phyloP scores from a whole-genome alignment of 2,329 filamentous ascomycete genomes.

The Trichoderma asperellum region DNA sequence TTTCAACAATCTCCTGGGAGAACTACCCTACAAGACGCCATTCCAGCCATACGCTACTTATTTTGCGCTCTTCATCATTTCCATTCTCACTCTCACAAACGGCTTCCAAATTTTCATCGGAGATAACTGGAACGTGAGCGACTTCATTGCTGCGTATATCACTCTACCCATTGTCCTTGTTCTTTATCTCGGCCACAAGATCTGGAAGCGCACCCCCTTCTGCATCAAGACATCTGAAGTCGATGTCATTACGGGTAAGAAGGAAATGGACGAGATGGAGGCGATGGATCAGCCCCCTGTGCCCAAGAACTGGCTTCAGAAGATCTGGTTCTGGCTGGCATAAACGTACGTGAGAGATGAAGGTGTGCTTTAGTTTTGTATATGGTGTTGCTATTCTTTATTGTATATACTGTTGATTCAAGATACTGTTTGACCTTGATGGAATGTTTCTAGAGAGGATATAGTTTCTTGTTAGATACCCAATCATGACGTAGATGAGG shows the following conservation, averaged over 20 bases:
- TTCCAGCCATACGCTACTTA: constrained; percentile 68
- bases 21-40: constrained; percentile 56
- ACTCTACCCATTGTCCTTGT: constrained; percentile 64
- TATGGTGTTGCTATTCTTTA: not conserved
- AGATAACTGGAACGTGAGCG: constrained; percentile 61
- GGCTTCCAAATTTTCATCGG: constrained; percentile 77
- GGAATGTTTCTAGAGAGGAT: not conserved
- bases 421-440: not conserved
- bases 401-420: constrained; percentile 10
- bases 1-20: constrained; percentile 54
- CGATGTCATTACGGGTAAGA: constrained; percentile 61
- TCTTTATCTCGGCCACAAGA: constrained; percentile 66
- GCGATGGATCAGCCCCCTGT: constrained; percentile 52
- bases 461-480: not conserved
- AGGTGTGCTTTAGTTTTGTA: not conserved
- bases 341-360: constrained; percentile 33
- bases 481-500: not conserved
- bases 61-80: constrained; percentile 60
- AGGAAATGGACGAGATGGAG: constrained; percentile 64
- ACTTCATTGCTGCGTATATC: constrained; percentile 69
- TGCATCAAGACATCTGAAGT: constrained; percentile 52
- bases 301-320: constrained; percentile 56
- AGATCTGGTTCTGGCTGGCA: constrained; percentile 61
- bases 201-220: constrained; percentile 50
- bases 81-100: constrained; percentile 70